Evolutionary conservation across 768 basidiomycete genomes (phyloP), one percentile per base, ranked within the genome.

Genomic region (Cyathus striatus): DNA sequence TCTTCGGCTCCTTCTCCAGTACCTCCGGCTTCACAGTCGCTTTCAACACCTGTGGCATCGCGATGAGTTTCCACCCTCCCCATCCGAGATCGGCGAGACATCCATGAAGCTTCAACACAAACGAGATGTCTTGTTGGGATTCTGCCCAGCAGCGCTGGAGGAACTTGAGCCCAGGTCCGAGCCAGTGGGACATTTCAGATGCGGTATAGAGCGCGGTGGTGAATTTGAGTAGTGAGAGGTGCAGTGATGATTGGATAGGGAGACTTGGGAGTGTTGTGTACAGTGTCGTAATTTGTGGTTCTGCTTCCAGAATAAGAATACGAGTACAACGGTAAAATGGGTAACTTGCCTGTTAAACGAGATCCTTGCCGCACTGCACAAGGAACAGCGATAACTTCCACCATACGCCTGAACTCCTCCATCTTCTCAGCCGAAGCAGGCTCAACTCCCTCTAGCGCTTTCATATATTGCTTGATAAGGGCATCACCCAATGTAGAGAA

Each of bases 1-100:
- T 48, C 27, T 53, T 53, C 3, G 75, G 68, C n/a, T 78, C 65
- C 5, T 51, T 45, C 21, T 76, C 65, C 12, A 81, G 52, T 17
- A 81, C 53, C 37, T 66, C 68, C 3, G 67, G 61, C 2, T 54
- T 58, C 7, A 59, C 39, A 5, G 75, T 76, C 23, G 66, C 63
- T 50, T 76, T 78, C 12, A 79, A 51, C n/a, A 88, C 54, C 10
- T 70, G 59, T 1, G 86, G 83, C 2, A 83, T 55, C 12, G 75
- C 84, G 7, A 89, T 58, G 23, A 78, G 65, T 56, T 80, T 86
- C 86, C 86, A 90, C 2, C 86, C 89, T 16, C 78, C 78, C 85
- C 87, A 91, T 0, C 69, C 70, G 4, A 82, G 60, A 38, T 83
- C 81, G 2, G 81, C 72, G 5, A 90, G 72, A 4, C 74, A 65